Conservation (phyloP, 78 protist genomes). For the Parvularia atlantis region DNA sequence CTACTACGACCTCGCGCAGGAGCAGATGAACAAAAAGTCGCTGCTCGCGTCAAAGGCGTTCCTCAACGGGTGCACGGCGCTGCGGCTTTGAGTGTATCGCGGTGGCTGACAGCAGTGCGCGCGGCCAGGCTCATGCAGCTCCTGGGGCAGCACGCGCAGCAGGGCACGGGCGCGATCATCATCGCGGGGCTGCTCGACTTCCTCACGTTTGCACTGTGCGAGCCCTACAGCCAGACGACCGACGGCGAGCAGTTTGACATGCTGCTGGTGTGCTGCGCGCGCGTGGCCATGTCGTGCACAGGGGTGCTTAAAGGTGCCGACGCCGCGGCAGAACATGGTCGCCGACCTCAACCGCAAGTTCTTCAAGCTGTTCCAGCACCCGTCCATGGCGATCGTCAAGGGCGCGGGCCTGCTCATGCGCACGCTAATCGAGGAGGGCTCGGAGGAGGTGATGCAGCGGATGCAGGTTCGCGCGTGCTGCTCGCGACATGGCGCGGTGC, state of each 20-base stretch:
- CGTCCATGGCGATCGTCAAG: constrained; percentile 56
- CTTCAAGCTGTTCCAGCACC: constrained; percentile 55
- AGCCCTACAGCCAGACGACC: constrained; percentile 72
- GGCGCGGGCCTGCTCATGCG: constrained; percentile 68
- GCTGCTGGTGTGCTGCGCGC: too few relatives aligned
- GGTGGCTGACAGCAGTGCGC: too few relatives aligned
- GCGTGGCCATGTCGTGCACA: not conserved
- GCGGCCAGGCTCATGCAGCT: constrained; percentile 5
- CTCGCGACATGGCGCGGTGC: constrained; percentile 15
- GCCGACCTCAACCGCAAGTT: constrained; percentile 44
- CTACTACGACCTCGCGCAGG: constrained; percentile 31
- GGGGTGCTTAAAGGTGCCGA: too few relatives aligned
- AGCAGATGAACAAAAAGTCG: constrained; percentile 25
- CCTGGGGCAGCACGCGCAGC: constrained; percentile 7
- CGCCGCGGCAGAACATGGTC: constrained; percentile 15
- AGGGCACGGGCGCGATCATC: constrained; percentile 65
- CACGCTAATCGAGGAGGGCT: constrained; percentile 64
- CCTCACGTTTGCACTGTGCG: constrained; percentile 54
- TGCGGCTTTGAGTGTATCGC: too few relatives aligned
- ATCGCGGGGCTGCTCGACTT: constrained; percentile 51
- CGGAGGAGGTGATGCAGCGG: not conserved
- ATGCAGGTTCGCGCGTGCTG: constrained; percentile 26
- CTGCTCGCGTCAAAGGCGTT: constrained; percentile 18
- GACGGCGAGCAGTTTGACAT: constrained; percentile 44
- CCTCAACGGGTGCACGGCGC: too few relatives aligned